Base-by-base conservation (phyloP, 2,329 filamentous ascomycete species). In the Ilyonectria mors-panacis region DNA sequence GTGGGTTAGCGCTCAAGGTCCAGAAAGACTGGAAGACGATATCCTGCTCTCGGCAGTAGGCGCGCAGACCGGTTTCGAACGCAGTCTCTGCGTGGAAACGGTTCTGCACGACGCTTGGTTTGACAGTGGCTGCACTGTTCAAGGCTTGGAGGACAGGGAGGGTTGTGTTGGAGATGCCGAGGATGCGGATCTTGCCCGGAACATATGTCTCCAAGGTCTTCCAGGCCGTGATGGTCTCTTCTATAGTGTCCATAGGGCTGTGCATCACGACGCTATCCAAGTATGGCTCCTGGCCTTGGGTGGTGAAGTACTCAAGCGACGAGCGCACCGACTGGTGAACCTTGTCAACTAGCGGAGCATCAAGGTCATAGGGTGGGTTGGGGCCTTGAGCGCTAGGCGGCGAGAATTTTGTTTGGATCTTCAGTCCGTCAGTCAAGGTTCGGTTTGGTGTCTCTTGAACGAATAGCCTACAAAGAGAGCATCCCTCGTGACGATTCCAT, bases 391-490 rank as follows among this genome's bases (percentile, higher is more conserved):
- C 90, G 17, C 80, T 79, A 5, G 89, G 79, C 0, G 91, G 86
- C 1, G 92, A 94, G 82, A 92, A 96, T 79, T 95, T 96, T n/a
- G 93, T 95, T 86, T 97, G 93, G 50, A 95, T 84, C 89, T 63
- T 26, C 2, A 21, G 12, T 30, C 10, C 3, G 37, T 70, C 8
- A 67, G 51, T 53, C 17, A 10, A 19, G 13, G 1, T 12, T 54
- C 15, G 21, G 9, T 2, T 23, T 15, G n/a, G 4, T 19, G 17
- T 26, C 21, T 6, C 23, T 8, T n/a, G 3, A 2, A 33, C n/a
- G 47, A 57, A 30, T 9, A 44, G 74, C 86, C 74, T 76, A 93
- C 89, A 77, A 91, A 94, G 53, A 95, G 74, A 37, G 92, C 88
- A 51, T 85, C 74, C 5, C 84, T 80, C 26, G 72, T 85, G 53